Evolutionary conservation across 2,329 filamentous ascomycete species (phyloP).

Genomic region (Immersiporthe knoxdaviesiana): DNA sequence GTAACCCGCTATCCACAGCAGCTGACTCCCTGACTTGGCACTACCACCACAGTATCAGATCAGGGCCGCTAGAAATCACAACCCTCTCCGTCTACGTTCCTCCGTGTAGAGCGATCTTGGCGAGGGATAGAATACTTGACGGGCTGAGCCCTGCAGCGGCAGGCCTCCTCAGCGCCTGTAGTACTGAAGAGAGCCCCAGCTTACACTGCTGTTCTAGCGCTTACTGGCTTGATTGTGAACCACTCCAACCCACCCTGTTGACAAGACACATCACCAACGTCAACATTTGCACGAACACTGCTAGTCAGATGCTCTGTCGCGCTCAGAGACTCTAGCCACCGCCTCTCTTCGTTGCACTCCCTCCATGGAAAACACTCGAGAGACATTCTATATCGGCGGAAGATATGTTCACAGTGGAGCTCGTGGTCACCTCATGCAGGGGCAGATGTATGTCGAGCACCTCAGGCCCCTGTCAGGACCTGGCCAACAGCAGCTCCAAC

Average conservation of each 20-base stretch:
- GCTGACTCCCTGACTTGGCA: not conserved
- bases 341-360: not conserved
- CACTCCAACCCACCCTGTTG: too few species aligned
- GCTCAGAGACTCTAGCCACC: not conserved
- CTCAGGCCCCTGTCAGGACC: constrained; percentile 1
- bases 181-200: too few species aligned
- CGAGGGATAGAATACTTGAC: too few species aligned
- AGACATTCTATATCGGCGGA: constrained; percentile 13
- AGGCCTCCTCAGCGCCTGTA: too few species aligned
- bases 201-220: not conserved
- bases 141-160: too few species aligned
- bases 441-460: constrained; percentile 26
- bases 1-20: not conserved
- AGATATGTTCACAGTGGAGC: not conserved
- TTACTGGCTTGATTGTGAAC: not conserved
- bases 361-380: not conserved
- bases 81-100: too few species aligned
- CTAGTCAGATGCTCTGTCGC: too few species aligned
- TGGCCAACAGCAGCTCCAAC: constrained; percentile 1
- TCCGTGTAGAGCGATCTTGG: too few species aligned
- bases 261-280: too few species aligned
- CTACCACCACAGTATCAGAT: not conserved
- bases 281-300: too few species aligned
- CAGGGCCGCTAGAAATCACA: too few species aligned
- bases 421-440: constrained; percentile 5